These are phyloP conservation scores for Mucuna pruriens DNA, from an alignment of 306 rosid genomes.

Conservation along the genomic window DNA sequence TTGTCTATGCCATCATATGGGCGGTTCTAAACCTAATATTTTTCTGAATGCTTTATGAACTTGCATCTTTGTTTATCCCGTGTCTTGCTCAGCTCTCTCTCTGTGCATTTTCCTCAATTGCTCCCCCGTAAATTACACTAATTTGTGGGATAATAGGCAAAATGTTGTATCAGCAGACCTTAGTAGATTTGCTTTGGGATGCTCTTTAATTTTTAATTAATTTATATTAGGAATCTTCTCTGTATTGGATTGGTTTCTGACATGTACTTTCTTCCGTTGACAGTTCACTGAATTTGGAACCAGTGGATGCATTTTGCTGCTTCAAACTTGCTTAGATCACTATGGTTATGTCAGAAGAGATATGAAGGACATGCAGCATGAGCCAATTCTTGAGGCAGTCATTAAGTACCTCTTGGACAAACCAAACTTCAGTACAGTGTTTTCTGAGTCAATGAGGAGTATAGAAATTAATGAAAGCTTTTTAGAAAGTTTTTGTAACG, in stretches of 20 bases:
- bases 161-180: not conserved
- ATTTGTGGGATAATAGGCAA: not conserved
- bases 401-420: constrained; percentile 71
- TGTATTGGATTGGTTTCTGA: constrained; percentile 30
- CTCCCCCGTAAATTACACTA: not conserved
- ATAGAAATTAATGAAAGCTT: constrained; percentile 70
- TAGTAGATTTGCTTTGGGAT: constrained; percentile 11
- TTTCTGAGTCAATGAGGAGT: constrained; percentile 75
- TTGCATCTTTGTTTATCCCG: constrained; percentile 21
- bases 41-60: not conserved
- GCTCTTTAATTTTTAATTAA: constrained; percentile 3
- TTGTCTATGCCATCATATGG: not conserved
- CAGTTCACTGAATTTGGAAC: constrained; percentile 84
- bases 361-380: constrained; percentile 53
- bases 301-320: constrained; percentile 83
- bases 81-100: not conserved
- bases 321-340: constrained; percentile 83
- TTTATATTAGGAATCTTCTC: not conserved
- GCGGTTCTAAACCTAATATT: not conserved
- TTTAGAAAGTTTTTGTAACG: constrained; percentile 63
- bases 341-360: constrained; percentile 56
- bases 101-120: not conserved
- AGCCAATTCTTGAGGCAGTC: constrained; percentile 59
- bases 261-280: constrained; percentile 29
- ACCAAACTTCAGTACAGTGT: constrained; percentile 83